Base-by-base conservation (phyloP, 1,139 yeast genomes). In the Geotrichum fermentans region DNA sequence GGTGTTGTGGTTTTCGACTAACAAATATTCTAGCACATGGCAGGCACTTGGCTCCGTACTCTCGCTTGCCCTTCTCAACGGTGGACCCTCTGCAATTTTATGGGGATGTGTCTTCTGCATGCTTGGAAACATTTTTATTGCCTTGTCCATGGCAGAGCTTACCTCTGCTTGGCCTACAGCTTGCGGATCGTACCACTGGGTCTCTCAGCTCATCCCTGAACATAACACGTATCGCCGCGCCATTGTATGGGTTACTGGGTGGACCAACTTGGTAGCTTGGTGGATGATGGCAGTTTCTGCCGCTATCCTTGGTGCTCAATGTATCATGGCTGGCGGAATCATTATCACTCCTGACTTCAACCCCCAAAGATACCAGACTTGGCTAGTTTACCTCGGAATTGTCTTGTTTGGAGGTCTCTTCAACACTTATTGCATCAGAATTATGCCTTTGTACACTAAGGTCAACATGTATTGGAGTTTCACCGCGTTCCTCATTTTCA, bases 391-490 rank as follows among this genome's bases (percentile, higher is more conserved):
- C 21, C 29, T 51, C 10, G 54, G 45, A 5, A 14, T 49, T 18
- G 42, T 51, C 16, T 20, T 49, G 26, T 37, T 45, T 8, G 54
- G 48, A 10, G 52, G 48, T 3, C 14, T 51, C 24, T 51, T 50
- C 45, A 51, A 51, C 44, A 40, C 50, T 16, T 42, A 42, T 20
- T 49, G 54, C 40, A 43, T 51, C 43, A 49, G 43, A 17, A 38
- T 50, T 42, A 51, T 51, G 46, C 50, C 45, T 8, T 26, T 39
- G 22, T 51, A 51, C 47, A 49, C 54, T 14, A 42, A 40, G 22
- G 43, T 35, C 39, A 45, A 59, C 14, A 49, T 58, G 43, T 52
- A 57, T 53, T 58, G 58, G 58, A 53, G 58, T 16, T 43, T 58
- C 16, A 41, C 43, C 21, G 60, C 61, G 7, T 58, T 58, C 30